Evolutionary conservation across 768 basidiomycete genomes (phyloP).

Genomic region (Xerocomus spinulosus): DNA sequence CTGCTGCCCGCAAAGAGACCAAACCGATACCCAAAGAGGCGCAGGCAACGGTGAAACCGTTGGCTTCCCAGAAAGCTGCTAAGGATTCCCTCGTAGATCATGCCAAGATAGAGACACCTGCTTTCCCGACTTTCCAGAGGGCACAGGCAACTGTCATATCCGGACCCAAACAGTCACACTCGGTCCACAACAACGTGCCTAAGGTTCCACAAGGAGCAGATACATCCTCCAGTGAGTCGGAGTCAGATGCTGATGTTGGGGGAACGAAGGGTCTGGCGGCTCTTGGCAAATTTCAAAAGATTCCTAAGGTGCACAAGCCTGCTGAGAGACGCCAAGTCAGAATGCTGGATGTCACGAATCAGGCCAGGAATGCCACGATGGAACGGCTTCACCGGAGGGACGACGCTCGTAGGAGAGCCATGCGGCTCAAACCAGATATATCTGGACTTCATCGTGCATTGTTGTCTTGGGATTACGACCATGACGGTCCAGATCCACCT

Average conservation of each 20-base stretch:
- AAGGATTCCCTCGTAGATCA: slow-evolving; percentile 19
- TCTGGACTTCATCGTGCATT: slow-evolving; percentile 71
- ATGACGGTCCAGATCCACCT: slow-evolving; percentile 60
- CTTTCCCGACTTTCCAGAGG: slow-evolving; percentile 44
- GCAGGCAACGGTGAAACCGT: slow-evolving; percentile 18
- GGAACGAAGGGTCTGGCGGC: slow-evolving; percentile 44
- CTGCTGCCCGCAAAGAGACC: slow-evolving; percentile 6
- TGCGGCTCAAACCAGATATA: slow-evolving; percentile 80
- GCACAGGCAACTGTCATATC: slow-evolving; percentile 20
- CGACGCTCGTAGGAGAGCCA: slow-evolving; percentile 52
- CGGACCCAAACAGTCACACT: slow-evolving; percentile 33
- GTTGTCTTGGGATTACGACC: slow-evolving; percentile 83
- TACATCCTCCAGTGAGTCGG: slow-evolving; percentile 42
- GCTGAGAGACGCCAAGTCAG: slow-evolving; percentile 60
- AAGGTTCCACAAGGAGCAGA: slow-evolving; percentile 9
- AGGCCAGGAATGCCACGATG: slow-evolving; percentile 39
- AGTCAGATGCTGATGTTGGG: slow-evolving; percentile 44
- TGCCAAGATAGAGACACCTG: slow-evolving; percentile 34
- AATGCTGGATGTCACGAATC: slow-evolving; percentile 50
- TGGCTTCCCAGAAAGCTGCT: slow-evolving; percentile 10
- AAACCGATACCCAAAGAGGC: slow-evolving; percentile 19
- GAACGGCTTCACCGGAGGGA: slow-evolving; percentile 54
- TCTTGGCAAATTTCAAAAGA: slow-evolving; percentile 56
- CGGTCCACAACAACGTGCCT: slow-evolving; percentile 7
- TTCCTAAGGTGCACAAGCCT: slow-evolving; percentile 55